Evolutionary conservation across 164 flowering plant species (phyloP).

Genomic region (Houttuynia cordata): DNA sequence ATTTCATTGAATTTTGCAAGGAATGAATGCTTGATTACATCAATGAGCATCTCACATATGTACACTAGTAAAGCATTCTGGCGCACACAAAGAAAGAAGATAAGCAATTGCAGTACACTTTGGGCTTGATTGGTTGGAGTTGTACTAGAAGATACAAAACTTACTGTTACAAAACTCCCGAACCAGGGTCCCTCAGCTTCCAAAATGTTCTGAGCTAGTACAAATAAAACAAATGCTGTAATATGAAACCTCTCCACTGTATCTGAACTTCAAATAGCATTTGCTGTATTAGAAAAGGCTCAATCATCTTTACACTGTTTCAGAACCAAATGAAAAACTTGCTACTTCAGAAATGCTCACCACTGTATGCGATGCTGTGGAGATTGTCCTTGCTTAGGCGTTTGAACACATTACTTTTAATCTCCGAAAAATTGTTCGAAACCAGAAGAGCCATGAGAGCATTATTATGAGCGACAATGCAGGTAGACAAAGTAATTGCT

Average conservation of each 20-base stretch:
- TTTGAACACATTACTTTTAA: constrained; percentile 93
- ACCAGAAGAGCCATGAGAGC: constrained; percentile 86
- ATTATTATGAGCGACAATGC: constrained; percentile 94
- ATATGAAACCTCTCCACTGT: constrained; percentile 95
- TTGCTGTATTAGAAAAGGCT: neutral
- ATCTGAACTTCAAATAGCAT: constrained; percentile 33
- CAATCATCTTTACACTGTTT: neutral
- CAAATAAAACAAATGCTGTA: constrained; percentile 71
- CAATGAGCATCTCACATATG: constrained; percentile 71
- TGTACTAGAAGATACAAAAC: constrained; percentile 11
- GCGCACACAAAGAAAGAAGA: constrained; percentile 11
- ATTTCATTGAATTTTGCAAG: constrained; percentile 89
- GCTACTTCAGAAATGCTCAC: constrained; percentile 29
- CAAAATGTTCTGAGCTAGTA: constrained; percentile 88
- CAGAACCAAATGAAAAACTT: neutral
- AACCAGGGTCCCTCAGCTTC: constrained; percentile 99
- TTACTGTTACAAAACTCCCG: constrained; percentile 64
- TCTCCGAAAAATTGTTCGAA: constrained; percentile 93
- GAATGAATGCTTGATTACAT: constrained; percentile 91
- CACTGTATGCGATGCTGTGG: constrained; percentile 67
- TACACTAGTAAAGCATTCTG: constrained; percentile 84
- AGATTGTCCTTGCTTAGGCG: constrained; percentile 89
- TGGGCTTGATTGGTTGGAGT: neutral
- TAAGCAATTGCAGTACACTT: neutral
- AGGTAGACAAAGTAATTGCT: constrained; percentile 89